A percentile compares a stretch with the other conserved stretches of the same genome.
Conservation (phyloP, 1,284 basidiomycete genomes). For the Naganishia cerealis region DNA sequence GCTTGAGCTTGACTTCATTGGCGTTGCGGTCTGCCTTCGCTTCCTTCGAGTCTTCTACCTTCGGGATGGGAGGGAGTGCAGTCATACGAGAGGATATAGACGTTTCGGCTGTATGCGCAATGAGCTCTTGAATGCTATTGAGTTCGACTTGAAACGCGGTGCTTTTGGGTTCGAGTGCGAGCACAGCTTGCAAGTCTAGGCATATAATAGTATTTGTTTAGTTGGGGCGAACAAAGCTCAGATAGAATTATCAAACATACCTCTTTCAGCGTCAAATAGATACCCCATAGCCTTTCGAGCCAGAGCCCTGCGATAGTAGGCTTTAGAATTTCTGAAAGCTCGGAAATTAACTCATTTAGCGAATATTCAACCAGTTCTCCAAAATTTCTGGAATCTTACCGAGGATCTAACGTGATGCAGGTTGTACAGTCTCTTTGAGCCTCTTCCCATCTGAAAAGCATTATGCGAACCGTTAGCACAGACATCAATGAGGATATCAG, state of each 20-base stretch:
- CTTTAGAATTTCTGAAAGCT: constrained; percentile 27
- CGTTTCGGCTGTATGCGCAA: constrained; percentile 24
- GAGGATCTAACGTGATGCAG: constrained; percentile 31
- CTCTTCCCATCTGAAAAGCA: constrained; percentile 12
- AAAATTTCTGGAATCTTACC: neutral
- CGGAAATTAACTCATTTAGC: neutral
- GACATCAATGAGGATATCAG: neutral
- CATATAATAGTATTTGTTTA: neutral
- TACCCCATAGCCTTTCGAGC: constrained; percentile 30
- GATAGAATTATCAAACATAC: neutral
- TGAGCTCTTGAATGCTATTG: constrained; percentile 27
- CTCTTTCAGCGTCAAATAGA: constrained; percentile 33
- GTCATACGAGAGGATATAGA: constrained; percentile 23
- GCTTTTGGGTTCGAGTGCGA: constrained; percentile 31
- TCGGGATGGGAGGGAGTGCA: constrained; percentile 12
- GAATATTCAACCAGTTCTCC: neutral
- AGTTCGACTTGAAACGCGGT: constrained; percentile 25
- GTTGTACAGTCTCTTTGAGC: constrained; percentile 33
- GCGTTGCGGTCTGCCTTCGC: constrained; percentile 24
- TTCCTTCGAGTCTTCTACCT: constrained; percentile 22
- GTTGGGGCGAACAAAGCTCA: no score
- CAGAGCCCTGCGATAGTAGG: constrained; percentile 33
- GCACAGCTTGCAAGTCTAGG: constrained; percentile 31
- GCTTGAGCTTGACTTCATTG: constrained; percentile 28
- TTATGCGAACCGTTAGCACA: neutral